Conservation (phyloP, 2,329 filamentous ascomycete genomes). For the Beauveria bassiana region DNA sequence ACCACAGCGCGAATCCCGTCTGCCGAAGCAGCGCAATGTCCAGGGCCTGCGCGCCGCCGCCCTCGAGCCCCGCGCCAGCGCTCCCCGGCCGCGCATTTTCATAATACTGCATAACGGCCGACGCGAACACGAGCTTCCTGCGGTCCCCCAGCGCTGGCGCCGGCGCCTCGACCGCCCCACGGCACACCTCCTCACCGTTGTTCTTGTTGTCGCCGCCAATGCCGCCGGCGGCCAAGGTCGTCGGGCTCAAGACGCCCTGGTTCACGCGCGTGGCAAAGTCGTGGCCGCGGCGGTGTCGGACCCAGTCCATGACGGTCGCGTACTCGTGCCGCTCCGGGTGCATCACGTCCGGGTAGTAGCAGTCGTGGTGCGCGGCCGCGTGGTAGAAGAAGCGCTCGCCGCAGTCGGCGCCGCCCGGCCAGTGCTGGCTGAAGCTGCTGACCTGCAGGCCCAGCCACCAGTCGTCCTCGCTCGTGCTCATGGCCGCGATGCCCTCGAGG, state of each 20-base stretch:
- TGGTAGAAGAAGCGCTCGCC: constrained; percentile 10
- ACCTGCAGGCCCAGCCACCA: constrained; percentile 9
- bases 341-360: constrained; percentile 7
- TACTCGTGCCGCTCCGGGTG: constrained; percentile 8
- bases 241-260: background rate
- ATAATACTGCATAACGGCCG: constrained; percentile 2
- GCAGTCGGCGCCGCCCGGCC: background rate
- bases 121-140: background rate
- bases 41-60: background rate
- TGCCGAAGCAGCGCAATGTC: constrained; percentile 2
- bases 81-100: background rate
- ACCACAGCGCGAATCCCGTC: constrained; percentile 8
- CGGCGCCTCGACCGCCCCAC: background rate
- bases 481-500: background rate
- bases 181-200: background rate
- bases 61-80: background rate
- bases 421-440: constrained; percentile 11
- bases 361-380: constrained; percentile 8
- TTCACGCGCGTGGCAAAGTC: constrained; percentile 3
- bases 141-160: background rate
- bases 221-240: background rate
- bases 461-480: constrained; percentile 5
- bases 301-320: background rate
- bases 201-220: background rate
- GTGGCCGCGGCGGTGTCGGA: background rate